Evolutionary conservation across 2,329 filamentous ascomycete genomes (phyloP), one percentile per base, ranked within the genome.

Genomic region (Penicillium rolfsii): DNA sequence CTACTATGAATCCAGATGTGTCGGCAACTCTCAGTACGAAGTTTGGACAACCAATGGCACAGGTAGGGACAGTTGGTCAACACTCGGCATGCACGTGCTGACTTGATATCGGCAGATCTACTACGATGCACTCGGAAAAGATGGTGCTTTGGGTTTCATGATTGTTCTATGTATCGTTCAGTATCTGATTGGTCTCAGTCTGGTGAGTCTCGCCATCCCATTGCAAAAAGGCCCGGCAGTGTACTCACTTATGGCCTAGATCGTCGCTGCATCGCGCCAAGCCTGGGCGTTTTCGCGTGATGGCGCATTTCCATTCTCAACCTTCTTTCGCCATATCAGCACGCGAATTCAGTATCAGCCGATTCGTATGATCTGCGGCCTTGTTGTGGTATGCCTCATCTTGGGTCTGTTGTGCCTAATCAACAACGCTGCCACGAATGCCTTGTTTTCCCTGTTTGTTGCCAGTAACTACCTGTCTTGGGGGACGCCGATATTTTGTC

Each of bases 221-320:
- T 45, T n/a, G 12, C 3, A 24, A 30, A 22, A 30, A 11, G 11
- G 8, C 12, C 1, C 16, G 19, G 4, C 1, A 5, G 19, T 61
- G 58, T 8, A 26, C 61, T 67, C 5, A 26, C 61, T 67, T 40
- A 63, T 59, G 59, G 55, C 59, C 4, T 68, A 79, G 73, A 74
- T 85, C 2, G 82, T 87, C 3, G 86, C 86, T 1, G 83, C 83
- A 4, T 86, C 83, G 5, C 81, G 86, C 5, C 86, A 88, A 73
- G 81, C 79, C 33, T 89, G 86, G 86, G 86, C 86, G 0, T 88
- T 88, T 70, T 84, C 84, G 8, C 81, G 86, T 26, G 86, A 88
- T 66, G 85, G 84, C 1, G 86, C 85, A 1, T 77, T 88, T 1
- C 86, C 86, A 0, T 87, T 88, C 70, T 85, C 83, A 1, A 71